Conservation (phyloP, 768 basidiomycete genomes). For the Amyloporia xantha region DNA sequence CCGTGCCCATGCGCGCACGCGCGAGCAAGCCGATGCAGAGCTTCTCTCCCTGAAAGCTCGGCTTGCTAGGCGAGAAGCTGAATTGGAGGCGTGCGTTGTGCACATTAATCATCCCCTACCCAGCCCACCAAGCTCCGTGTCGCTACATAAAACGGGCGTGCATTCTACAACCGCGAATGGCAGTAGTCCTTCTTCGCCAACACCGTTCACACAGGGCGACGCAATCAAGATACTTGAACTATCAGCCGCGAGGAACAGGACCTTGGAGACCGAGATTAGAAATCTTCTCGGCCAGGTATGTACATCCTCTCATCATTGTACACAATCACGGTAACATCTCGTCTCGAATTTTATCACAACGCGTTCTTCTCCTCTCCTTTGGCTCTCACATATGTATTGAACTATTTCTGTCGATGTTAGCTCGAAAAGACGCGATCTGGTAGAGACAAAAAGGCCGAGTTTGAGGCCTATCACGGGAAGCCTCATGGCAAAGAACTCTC, state of each 20-base stretch:
- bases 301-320: too few relatives aligned
- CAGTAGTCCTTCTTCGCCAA: too few relatives aligned
- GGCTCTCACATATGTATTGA: too few relatives aligned
- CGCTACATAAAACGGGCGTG: background rate
- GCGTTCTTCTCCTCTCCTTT: background rate
- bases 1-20: conserved; percentile 33
- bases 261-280: conserved; percentile 39
- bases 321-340: too few relatives aligned
- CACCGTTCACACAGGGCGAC: conserved; percentile 25
- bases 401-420: too few relatives aligned
- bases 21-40: conserved; percentile 33
- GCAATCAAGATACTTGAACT: conserved; percentile 33
- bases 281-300: conserved; percentile 30
- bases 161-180: background rate
- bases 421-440: background rate
- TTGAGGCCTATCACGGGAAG: too few relatives aligned
- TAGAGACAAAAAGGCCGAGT: too few relatives aligned
- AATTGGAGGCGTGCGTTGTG: conserved; percentile 35
- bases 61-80: conserved; percentile 50
- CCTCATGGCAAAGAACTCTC: too few relatives aligned
- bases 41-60: conserved; percentile 44
- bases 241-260: conserved; percentile 34
- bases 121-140: background rate
- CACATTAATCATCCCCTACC: conserved; percentile 5
- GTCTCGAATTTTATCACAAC: too few relatives aligned